Base-by-base conservation (phyloP, 2,329 filamentous ascomycete species). In the Colletotrichum sp. region DNA sequence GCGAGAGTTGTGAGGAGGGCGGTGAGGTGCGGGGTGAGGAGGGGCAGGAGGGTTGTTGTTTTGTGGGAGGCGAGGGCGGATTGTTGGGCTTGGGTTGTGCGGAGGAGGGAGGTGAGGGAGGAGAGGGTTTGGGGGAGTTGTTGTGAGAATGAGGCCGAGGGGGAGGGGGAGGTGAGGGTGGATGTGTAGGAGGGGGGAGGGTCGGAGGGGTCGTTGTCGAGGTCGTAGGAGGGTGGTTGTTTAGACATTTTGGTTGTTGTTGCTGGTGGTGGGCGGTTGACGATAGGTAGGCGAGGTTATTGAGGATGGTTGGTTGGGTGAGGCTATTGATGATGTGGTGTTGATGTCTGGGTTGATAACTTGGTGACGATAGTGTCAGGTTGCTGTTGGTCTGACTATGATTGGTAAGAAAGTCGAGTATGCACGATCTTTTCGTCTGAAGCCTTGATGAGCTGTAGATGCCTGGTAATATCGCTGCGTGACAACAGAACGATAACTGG, bases 11-110 rank as follows among this genome's bases (percentile, higher is more conserved):
- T 81, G 3, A 90, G 77, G 76, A 90, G 86, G 2, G 80, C 78
- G 49, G 88, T 84, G 63, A 90, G 79, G 57, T 84, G 81, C 5
- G 87, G 87, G 0, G 86, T 80, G 4, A 90, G 76, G 4, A 85
- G 80, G 1, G 86, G 81, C 16, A 88, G 77, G 4, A 87, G 79
- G 26, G 83, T 80, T 10, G 73, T 24, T 0, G 73, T 69, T 13
- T 71, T 69, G 70, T 67, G 26, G n/a, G 83, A 80, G 67, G 90
- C 88, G 28, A 78, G 80, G 28, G 83, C 78, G 18, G 85, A 82
- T 36, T 85, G 85, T 13, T 82, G 82, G 3, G 82, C 81, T 44
- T 85, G 84, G 3, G 81, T 83, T 7, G 80, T 80, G 6, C 82
- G 81, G 24, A 89, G 87, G 49, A 83, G 84, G 5, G 77, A 73